Evolutionary conservation across 345 rosid genomes (phyloP).

Genomic region (Syzygium aqueum): DNA sequence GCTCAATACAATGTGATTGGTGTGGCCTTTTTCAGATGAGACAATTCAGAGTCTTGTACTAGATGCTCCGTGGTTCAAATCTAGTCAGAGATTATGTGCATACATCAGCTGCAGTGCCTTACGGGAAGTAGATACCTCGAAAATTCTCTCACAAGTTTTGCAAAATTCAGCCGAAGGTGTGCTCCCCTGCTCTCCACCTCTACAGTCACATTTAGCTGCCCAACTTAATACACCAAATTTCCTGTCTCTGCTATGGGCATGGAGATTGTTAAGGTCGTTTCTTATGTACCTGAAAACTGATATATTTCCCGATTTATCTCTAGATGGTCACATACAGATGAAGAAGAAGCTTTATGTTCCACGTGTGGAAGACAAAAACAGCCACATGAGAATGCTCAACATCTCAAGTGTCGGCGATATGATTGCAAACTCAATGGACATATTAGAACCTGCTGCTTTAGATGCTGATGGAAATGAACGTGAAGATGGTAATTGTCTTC

Average conservation of each 20-base stretch:
- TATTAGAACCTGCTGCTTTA: constrained; percentile 78
- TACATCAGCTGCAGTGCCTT: constrained; percentile 78
- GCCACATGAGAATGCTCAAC: constrained; percentile 82
- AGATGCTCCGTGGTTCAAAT: constrained; percentile 83
- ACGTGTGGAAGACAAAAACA: constrained; percentile 85
- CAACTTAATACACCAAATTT: background rate
- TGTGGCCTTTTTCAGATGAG: constrained; percentile 30
- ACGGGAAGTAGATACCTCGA: constrained; percentile 78
- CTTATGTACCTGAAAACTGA: background rate
- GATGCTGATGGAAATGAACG: constrained; percentile 63
- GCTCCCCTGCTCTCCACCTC: background rate
- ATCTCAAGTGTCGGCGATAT: constrained; percentile 67
- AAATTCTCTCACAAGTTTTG: constrained; percentile 42
- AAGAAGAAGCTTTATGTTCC: constrained; percentile 81
- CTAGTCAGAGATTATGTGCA: constrained; percentile 66
- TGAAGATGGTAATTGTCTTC: constrained; percentile 59
- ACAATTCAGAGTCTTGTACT: constrained; percentile 58
- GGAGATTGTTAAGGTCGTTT: background rate
- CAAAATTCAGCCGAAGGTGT: constrained; percentile 28
- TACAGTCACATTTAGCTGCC: background rate
- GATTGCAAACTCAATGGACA: constrained; percentile 82
- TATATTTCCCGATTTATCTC: background rate
- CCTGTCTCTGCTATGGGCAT: background rate
- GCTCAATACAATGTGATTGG: background rate
- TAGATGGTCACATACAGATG: constrained; percentile 23